A percentile compares a stretch with the other conserved stretches of the same genome.
These are phyloP conservation scores for Ogataea nakhonphanomensis DNA, from an alignment of 805 yeast genomes.

Conservation along the genomic window DNA sequence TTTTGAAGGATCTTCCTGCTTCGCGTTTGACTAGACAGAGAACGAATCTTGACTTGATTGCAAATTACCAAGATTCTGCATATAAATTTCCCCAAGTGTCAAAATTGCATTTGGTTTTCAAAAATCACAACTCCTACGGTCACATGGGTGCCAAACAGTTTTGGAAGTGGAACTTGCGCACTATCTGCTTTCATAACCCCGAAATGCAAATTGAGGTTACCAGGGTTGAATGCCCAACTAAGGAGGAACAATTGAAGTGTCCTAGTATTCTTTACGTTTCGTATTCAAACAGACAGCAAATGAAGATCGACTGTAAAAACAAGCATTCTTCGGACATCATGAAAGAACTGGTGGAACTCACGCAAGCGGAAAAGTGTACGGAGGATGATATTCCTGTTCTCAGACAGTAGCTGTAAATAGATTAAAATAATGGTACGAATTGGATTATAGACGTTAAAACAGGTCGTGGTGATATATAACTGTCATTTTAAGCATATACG, in stretches of 20 bases:
- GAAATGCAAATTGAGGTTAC: constrained; percentile 56
- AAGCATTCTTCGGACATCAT: constrained; percentile 52
- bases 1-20: constrained; percentile 36
- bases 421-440: no score
- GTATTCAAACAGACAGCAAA: constrained; percentile 36
- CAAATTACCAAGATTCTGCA: constrained; percentile 46
- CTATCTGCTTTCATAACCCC: constrained; percentile 83
- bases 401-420: constrained; percentile 1
- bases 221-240: constrained; percentile 44
- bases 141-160: constrained; percentile 70
- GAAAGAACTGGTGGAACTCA: constrained; percentile 45
- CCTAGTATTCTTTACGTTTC: constrained; percentile 46
- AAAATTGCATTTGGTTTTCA: constrained; percentile 52
- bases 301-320: constrained; percentile 51
- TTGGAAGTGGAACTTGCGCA: constrained; percentile 72
- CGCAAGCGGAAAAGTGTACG: constrained; percentile 52
- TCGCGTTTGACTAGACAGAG: constrained; percentile 45
- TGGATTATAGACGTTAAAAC: no score
- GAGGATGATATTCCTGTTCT: constrained; percentile 41
- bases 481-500: no score
- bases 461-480: no score
- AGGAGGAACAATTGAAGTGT: constrained; percentile 40
- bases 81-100: constrained; percentile 36
- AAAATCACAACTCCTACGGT: constrained; percentile 45
- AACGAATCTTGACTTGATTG: constrained; percentile 46